phyloP scores from a whole-genome alignment of 805 yeast species.

The Candida pseudoglaebosa region DNA sequence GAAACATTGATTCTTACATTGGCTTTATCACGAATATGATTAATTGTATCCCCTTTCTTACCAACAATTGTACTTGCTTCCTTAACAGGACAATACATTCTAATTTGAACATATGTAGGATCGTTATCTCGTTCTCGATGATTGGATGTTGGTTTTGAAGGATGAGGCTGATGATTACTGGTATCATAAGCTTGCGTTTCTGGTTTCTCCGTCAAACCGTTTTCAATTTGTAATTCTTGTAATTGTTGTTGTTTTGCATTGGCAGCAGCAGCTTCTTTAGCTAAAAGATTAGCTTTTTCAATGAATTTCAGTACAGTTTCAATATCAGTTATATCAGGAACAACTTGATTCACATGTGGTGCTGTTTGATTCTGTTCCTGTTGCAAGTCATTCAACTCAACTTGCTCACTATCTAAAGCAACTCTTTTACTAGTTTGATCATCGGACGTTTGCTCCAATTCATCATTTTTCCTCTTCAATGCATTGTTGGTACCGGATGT shows the following conservation, averaged over 20 bases:
- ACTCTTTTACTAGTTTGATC: conserved; percentile 60
- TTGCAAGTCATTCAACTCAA: conserved; percentile 39
- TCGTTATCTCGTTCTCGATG: conserved; percentile 45
- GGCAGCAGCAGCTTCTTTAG: conserved; percentile 7
- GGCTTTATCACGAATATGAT: conserved; percentile 59
- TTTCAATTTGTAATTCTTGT: conserved; percentile 10
- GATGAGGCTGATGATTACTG: neutral
- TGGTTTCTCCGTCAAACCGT: conserved; percentile 2
- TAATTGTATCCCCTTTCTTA: conserved; percentile 72
- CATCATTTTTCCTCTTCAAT: conserved; percentile 70
- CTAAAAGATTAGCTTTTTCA: conserved; percentile 5
- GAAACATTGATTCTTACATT: conserved; percentile 65
- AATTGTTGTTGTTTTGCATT: conserved; percentile 4
- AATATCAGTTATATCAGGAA: conserved; percentile 13
- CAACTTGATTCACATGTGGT: conserved; percentile 13
- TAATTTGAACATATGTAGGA: conserved; percentile 59
- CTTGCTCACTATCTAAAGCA: conserved; percentile 62
- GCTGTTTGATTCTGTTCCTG: conserved; percentile 43
- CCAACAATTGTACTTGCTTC: conserved; percentile 78
- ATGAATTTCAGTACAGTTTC: conserved; percentile 2
- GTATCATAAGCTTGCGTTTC: conserved; percentile 2
- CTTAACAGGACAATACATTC: conserved; percentile 72
- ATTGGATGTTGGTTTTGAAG: conserved; percentile 33
- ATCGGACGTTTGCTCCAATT: conserved; percentile 36
- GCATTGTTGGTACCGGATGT: conserved; percentile 18